These are phyloP conservation scores for Kwoniella heveanensis DNA, from an alignment of 768 basidiomycete genomes.

Conservation along the genomic window DNA sequence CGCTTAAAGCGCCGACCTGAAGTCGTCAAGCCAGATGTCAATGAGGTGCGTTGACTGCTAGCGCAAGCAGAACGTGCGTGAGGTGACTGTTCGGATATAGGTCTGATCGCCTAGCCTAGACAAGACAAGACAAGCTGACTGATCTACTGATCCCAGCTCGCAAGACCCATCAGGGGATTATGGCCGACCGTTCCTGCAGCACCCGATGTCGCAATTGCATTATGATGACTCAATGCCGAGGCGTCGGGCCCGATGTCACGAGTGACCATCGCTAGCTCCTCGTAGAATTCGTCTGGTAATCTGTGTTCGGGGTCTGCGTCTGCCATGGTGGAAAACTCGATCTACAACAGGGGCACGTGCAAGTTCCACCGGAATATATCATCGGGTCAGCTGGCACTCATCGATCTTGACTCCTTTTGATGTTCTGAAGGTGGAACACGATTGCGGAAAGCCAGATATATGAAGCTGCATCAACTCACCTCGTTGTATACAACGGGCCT, in stretches of 20 bases:
- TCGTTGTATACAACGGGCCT: conserved; percentile 16
- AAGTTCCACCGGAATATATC: no score
- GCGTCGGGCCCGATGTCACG: conserved; percentile 24
- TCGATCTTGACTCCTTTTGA: no score
- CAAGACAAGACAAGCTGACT: background rate
- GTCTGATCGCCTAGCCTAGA: no score
- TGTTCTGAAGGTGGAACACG: no score
- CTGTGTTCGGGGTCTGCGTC: conserved; percentile 1
- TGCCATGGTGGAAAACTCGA: conserved; percentile 10
- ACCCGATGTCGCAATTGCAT: background rate
- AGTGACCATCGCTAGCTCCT: conserved; percentile 15
- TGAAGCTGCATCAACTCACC: conserved; percentile 6
- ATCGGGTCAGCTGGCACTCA: no score
- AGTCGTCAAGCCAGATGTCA: no score
- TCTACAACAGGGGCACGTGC: no score
- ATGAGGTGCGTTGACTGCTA: no score
- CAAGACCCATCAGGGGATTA: background rate
- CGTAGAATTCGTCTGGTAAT: conserved; percentile 13
- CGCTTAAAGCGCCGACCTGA: no score
- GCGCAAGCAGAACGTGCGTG: no score
- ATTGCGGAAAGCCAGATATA: background rate
- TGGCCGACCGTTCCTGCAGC: no score
- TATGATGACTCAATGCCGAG: conserved; percentile 3
- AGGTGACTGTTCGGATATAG: no score
- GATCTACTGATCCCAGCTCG: background rate